Percentiles rank a stretch among this genome's conserved stretches.
Conservation (phyloP, 495 filamentous ascomycete species). For the Venustampulla echinocandica region DNA sequence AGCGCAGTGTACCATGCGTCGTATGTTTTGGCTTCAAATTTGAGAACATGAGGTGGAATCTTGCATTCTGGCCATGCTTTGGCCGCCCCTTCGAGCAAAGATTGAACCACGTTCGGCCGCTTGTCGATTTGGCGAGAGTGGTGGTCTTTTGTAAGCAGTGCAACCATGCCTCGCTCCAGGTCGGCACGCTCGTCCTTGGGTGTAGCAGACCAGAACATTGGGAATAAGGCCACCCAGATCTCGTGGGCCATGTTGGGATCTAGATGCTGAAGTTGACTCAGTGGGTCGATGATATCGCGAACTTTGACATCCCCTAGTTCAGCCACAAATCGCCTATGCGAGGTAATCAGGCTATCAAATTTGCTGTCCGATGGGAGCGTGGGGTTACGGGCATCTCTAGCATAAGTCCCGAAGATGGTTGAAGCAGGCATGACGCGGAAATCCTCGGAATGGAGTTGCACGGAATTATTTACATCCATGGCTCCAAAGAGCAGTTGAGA, state of each 20-base stretch:
- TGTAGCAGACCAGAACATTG: conserved; percentile 84
- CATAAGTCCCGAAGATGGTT: conserved; percentile 57
- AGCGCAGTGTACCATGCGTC: conserved; percentile 93
- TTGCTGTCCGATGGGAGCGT: conserved; percentile 71
- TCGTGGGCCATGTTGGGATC: conserved; percentile 70
- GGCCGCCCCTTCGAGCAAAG: conserved; percentile 75
- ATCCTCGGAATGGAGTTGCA: conserved; percentile 73
- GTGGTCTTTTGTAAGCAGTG: conserved; percentile 85
- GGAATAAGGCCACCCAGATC: conserved; percentile 86
- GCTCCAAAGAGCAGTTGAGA: conserved; percentile 84
- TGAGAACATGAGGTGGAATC: conserved; percentile 90
- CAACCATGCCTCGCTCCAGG: conserved; percentile 78
- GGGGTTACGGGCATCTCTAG: conserved; percentile 62
- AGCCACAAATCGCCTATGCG: conserved; percentile 69
- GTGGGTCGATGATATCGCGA: conserved; percentile 79
- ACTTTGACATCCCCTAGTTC: conserved; percentile 78
- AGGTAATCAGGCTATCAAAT: conserved; percentile 68
- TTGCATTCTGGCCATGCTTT: conserved; percentile 76
- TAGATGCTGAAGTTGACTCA: conserved; percentile 91
- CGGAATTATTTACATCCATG: conserved; percentile 69
- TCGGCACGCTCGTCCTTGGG: conserved; percentile 84
- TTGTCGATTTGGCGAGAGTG: conserved; percentile 89
- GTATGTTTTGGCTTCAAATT: conserved; percentile 82
- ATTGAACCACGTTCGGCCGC: conserved; percentile 88
- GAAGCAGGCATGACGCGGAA: conserved; percentile 66